Base-by-base conservation (phyloP, 2,329 filamentous ascomycete species). In the Diplodia mutila region DNA sequence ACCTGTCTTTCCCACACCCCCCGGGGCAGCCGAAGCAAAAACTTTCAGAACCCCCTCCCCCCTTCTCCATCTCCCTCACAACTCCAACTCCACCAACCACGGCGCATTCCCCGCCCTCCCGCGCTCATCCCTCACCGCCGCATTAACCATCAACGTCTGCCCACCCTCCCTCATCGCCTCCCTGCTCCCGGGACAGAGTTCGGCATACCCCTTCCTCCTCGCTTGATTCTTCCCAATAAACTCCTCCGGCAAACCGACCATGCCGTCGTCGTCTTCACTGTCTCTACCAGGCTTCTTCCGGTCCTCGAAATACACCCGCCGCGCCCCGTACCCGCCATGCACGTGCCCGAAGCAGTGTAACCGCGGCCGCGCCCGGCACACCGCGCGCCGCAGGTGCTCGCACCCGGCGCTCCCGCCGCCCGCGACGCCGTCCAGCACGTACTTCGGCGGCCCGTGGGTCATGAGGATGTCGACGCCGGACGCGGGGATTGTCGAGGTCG, bases 311-410 rank as follows among this genome's bases (percentile, higher is more conserved):
- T 16, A 66, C 6, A 83, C 75, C 42, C 71, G 75, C 69, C 75
- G 71, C 21, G 75, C 76, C 29, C 77, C 77, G 73, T 75, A 79
- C 0, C 79, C 85, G 71, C 86, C 84, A 72, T 89, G 86, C n/a
- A 89, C 88, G 76, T 89, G 87, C 0, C 87, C 87, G 71, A 89
- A 90, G 69, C 85, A 85, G 73, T 89, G 85, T 21, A 90, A 61
- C 4, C 77, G 74, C 0, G 88, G 88, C 65, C 78, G 79, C 12
- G 82, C 82, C 7, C 86, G 79, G 61, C 79, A 75, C 1, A 85
- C 76, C 0, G 87, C 87, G 1, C 78, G 76, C 1, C 85, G 78
- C 1, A 90, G 76, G 72, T 85, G 81, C 61, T 81, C 77, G 74
- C 87, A 89, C 0, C 88, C 88, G 0, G 84, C 86, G 3, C 52